Conservation (phyloP, 2,329 filamentous ascomycete species). For the Cladophialophora psammophila region DNA sequence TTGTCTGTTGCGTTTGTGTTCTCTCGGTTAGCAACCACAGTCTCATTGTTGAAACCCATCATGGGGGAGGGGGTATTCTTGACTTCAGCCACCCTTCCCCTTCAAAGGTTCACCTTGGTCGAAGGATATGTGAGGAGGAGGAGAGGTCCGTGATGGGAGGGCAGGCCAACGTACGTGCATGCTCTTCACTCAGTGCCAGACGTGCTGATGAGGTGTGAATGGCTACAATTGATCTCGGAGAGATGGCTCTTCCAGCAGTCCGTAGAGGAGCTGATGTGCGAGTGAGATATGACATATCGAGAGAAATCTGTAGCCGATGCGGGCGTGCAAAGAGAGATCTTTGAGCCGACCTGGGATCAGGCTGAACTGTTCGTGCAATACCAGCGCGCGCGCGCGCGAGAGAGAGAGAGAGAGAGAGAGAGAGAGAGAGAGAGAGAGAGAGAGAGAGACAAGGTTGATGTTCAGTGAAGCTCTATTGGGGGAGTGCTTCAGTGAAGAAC, state of each 20-base stretch:
- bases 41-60: not conserved
- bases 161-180: constrained; percentile 22
- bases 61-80: not conserved
- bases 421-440: not conserved
- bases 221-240: constrained; percentile 25
- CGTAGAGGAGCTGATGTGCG: constrained; percentile 28
- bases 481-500: not conserved
- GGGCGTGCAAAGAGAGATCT: constrained; percentile 1
- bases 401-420: not conserved
- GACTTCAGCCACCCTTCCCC: not conserved
- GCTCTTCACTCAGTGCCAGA: constrained; percentile 34
- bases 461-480: not conserved
- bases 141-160: not conserved
- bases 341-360: constrained; percentile 1
- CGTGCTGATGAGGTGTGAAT: constrained; percentile 35
- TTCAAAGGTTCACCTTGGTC: not conserved
- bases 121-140: not conserved
- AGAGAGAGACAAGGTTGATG: not conserved
- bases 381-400: no score
- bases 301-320: not conserved
- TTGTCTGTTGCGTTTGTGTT: constrained; percentile 23
- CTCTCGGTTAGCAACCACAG: constrained; percentile 11
- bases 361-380: not conserved
- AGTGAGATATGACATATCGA: constrained; percentile 34
- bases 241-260: constrained; percentile 20